Percentiles rank a stretch among this genome's conserved stretches.
Evolutionary conservation across 1,284 basidiomycete species (phyloP).

Genomic region (Athelia sp.): DNA sequence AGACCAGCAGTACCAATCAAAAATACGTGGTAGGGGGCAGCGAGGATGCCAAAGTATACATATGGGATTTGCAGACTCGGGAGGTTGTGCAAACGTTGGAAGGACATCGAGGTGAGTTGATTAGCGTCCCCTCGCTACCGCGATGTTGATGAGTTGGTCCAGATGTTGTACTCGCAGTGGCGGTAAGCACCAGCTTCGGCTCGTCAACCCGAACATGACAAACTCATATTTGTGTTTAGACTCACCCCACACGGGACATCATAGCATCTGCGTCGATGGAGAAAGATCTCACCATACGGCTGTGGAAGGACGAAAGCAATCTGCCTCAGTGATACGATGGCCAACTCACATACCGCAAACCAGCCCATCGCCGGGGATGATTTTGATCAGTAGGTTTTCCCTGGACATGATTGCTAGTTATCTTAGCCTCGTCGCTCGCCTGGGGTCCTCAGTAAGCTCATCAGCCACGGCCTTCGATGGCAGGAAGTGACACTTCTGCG

Average conservation of each 20-base stretch:
- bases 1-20: slow-evolving; percentile 37
- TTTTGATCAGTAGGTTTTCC: too few relatives aligned
- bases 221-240: slow-evolving; percentile 33
- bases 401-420: too few relatives aligned
- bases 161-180: slow-evolving; percentile 75
- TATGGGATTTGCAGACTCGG: slow-evolving; percentile 90
- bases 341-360: too few relatives aligned
- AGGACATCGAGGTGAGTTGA: slow-evolving; percentile 68
- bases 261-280: slow-evolving; percentile 84
- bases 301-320: slow-evolving; percentile 57
- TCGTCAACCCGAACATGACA: slow-evolving; percentile 1
- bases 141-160: slow-evolving; percentile 7
- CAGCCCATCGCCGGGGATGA: too few relatives aligned
- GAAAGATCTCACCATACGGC: slow-evolving; percentile 73
- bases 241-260: slow-evolving; percentile 65
- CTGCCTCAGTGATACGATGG: too few relatives aligned
- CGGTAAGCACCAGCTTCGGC: slow-evolving; percentile 40
- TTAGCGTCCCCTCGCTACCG: neutral
- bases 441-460: too few relatives aligned
- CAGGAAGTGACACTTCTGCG: too few relatives aligned
- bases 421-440: too few relatives aligned
- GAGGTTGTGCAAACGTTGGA: slow-evolving; percentile 70
- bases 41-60: slow-evolving; percentile 83
- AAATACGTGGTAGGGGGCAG: slow-evolving; percentile 83
- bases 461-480: too few relatives aligned